These are phyloP conservation scores for Komagataella pastoris DNA, from an alignment of 805 yeast genomes.

Conservation along the genomic window DNA sequence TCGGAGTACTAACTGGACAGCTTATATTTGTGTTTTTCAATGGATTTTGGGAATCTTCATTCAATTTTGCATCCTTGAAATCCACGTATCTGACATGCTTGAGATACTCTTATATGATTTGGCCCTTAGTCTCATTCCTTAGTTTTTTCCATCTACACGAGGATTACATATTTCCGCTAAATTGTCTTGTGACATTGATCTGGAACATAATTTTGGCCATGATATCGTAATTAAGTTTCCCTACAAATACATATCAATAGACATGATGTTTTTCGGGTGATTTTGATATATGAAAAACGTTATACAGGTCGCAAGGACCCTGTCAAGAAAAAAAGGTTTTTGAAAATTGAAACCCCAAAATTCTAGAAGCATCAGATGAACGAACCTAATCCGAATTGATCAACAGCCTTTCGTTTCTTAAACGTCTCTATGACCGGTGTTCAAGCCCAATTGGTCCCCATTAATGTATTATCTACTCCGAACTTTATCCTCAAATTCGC, in stretches of 20 bases:
- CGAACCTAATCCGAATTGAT: neutral
- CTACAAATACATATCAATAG: neutral
- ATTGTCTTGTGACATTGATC: slow-evolving; percentile 39
- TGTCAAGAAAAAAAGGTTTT: too few species aligned
- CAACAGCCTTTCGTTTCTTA: neutral
- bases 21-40: slow-evolving; percentile 31
- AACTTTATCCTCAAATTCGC: neutral
- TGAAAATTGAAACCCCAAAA: too few species aligned
- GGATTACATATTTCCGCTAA: slow-evolving; percentile 41
- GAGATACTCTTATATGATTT: slow-evolving; percentile 37
- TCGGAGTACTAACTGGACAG: slow-evolving; percentile 46
- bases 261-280: too few species aligned
- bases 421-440: neutral
- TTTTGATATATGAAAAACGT: too few species aligned
- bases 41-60: slow-evolving; percentile 42
- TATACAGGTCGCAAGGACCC: too few species aligned
- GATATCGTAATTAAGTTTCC: slow-evolving; percentile 7
- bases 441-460: too few species aligned
- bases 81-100: slow-evolving; percentile 31
- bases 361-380: too few species aligned
- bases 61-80: slow-evolving; percentile 16
- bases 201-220: slow-evolving; percentile 42
- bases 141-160: slow-evolving; percentile 36
- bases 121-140: slow-evolving; percentile 44
- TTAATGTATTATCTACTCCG: neutral